phyloP scores from a whole-genome alignment of 2,329 filamentous ascomycete species.

The Ceratocystis smalleyi region DNA sequence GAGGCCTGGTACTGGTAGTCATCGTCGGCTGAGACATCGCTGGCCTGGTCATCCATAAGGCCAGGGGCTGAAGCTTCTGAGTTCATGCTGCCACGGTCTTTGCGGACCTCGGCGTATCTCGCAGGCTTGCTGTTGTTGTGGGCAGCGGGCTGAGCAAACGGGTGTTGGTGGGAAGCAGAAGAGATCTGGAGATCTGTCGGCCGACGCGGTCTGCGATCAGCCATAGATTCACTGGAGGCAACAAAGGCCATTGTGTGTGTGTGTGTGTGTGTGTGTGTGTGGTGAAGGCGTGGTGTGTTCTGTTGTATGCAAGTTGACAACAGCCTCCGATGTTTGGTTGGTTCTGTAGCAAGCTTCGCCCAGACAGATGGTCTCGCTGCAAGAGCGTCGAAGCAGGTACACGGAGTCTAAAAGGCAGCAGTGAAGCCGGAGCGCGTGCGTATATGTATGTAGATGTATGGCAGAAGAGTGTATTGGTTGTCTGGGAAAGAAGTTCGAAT shows the following conservation, averaged over 20 bases:
- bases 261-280: neutral
- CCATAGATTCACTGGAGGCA: neutral
- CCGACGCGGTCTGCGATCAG: constrained; percentile 6
- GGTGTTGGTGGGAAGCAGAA: constrained; percentile 14
- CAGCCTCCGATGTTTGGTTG: neutral
- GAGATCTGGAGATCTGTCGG: constrained; percentile 13
- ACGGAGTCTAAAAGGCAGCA: neutral
- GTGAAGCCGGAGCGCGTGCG: neutral
- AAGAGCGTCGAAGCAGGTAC: neutral
- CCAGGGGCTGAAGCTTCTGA: constrained; percentile 34
- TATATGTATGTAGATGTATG: neutral
- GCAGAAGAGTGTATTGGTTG: neutral
- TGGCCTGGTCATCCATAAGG: constrained; percentile 35
- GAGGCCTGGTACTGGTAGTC: constrained; percentile 34
- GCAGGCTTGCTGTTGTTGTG: constrained; percentile 13
- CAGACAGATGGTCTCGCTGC: neutral
- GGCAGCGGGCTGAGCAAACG: neutral
- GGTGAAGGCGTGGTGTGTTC: neutral
- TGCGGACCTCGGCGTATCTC: constrained; percentile 18
- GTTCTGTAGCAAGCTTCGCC: neutral
- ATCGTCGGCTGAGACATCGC: constrained; percentile 36
- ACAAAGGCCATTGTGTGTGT: constrained; percentile 2
- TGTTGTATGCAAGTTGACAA: neutral
- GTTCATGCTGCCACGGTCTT: constrained; percentile 29
- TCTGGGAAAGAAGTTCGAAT: neutral